Base-by-base conservation (phyloP, 495 filamentous ascomycete species). In the Daldinia loculata region DNA sequence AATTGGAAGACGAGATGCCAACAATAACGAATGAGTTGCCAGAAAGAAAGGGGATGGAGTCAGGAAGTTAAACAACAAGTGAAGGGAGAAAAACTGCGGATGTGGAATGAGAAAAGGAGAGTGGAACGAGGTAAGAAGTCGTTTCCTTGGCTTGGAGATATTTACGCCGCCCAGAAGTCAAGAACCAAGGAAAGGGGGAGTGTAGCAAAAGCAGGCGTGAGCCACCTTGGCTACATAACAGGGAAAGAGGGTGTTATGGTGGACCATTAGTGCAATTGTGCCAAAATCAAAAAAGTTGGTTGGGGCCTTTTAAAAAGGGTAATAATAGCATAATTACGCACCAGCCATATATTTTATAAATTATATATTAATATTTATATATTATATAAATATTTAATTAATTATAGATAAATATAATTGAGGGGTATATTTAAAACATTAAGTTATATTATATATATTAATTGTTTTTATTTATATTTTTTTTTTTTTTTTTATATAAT, bases 11-110 rank as follows among this genome's bases (percentile, higher is more conserved):
- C 72, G 60, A 76, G 70, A 39, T 27, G 55, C 50, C 75, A 79
- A 69, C 70, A 76, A 75, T 73, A 83, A 78, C 74, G 79, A 81
- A 72, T 78, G 78, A 79, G 75, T 70, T 77, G 75, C 75, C 66
- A 45, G 29, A 36, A 36, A 56, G 9, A 57, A 29, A 12, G 17
- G 17, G n/a, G 48, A 56, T 38, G n/a, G 53, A 36, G 29, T 32
- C 15, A 1, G 4, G 53, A 56, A 32, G 29, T 66, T 56, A 39
- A 63, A 51, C 34, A 69, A 62, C 52, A 65, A 71, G 67, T 26
- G 65, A 56, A 57, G 60, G 39, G 45, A 19, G 39, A 36, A 66
- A 61, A 58, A 56, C 24, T 57, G 15, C 29, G 24, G 68, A 67
- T 66, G 58, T 71, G 64, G 63, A 63, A 63, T 66, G 66, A 66